Percentiles rank a stretch among this genome's conserved stretches.
Evolutionary conservation across 768 basidiomycete genomes (phyloP).

Genomic region (Tephrocybe sp.): DNA sequence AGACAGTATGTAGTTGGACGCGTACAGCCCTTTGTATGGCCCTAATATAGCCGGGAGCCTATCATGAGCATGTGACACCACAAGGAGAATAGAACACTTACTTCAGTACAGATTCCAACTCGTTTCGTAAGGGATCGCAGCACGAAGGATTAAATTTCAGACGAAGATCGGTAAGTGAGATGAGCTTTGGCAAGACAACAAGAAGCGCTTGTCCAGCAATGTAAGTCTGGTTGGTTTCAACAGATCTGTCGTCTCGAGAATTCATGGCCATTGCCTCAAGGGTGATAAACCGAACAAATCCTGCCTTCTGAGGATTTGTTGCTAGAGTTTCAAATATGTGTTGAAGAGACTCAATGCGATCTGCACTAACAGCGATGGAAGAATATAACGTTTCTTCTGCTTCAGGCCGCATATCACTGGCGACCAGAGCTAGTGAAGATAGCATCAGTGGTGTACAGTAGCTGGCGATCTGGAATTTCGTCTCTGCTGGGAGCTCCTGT

Average conservation of each 20-base stretch:
- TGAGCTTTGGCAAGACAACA: background rate
- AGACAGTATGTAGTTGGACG: background rate
- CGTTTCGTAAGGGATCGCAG: background rate
- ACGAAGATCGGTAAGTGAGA: constrained; percentile 1
- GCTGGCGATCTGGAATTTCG: background rate
- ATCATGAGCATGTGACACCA: background rate
- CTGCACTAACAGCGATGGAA: background rate
- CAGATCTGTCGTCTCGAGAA: background rate
- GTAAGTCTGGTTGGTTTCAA: background rate
- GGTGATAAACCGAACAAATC: background rate
- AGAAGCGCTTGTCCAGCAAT: background rate
- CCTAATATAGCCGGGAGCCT: background rate
- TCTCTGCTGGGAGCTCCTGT: background rate
- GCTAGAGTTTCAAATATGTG: background rate
- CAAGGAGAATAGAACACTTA: background rate
- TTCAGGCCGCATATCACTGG: background rate
- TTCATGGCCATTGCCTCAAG: background rate
- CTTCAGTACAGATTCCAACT: background rate
- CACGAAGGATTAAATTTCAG: background rate
- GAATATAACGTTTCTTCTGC: background rate
- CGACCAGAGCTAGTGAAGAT: background rate
- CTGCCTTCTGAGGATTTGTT: background rate
- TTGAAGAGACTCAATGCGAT: background rate
- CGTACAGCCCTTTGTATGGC: background rate
- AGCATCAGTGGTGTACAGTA: background rate